These are phyloP conservation scores for Arthrobotrys musiformis DNA, from an alignment of 2,329 filamentous ascomycete species.

Conservation along the genomic window DNA sequence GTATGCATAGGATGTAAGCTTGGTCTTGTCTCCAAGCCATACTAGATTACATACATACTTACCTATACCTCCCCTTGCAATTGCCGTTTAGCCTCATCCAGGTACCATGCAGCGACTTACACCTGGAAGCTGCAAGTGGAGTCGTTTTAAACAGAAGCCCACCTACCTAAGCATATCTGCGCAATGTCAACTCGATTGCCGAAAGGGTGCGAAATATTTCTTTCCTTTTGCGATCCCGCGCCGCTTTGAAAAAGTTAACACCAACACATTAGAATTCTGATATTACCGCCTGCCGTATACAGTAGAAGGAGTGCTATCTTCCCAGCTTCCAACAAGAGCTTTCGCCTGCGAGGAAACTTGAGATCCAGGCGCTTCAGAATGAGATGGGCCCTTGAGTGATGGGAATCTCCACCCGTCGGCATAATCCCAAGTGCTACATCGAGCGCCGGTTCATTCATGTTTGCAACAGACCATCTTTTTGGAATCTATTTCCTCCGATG, in stretches of 20 bases:
- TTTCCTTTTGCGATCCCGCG: conserved; percentile 16
- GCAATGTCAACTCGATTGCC: conserved; percentile 21
- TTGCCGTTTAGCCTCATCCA: conserved; percentile 11
- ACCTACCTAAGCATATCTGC: conserved; percentile 6
- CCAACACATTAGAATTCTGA: conserved; percentile 14
- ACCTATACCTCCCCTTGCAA: neutral
- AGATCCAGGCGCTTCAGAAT: conserved; percentile 1
- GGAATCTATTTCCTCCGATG: conserved; percentile 23
- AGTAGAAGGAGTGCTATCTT: conserved; percentile 13
- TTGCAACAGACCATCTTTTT: conserved; percentile 7
- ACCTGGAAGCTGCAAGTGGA: conserved; percentile 14
- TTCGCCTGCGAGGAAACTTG: conserved; percentile 1
- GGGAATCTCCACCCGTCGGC: conserved; percentile 47
- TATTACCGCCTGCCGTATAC: conserved; percentile 7
- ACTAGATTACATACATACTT: neutral
- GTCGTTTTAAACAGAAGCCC: conserved; percentile 17
- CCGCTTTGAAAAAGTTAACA: conserved; percentile 7
- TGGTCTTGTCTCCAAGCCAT: conserved; percentile 30
- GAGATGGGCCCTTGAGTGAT: conserved; percentile 26
- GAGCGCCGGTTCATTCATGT: conserved; percentile 40
- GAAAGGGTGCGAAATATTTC: conserved; percentile 17
- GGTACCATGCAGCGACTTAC: conserved; percentile 16
- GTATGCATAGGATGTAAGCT: no score
- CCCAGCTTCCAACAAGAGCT: conserved; percentile 29
- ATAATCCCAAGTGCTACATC: conserved; percentile 37